Base-by-base conservation (phyloP, 768 basidiomycete species). In the Hydnum rufescens region DNA sequence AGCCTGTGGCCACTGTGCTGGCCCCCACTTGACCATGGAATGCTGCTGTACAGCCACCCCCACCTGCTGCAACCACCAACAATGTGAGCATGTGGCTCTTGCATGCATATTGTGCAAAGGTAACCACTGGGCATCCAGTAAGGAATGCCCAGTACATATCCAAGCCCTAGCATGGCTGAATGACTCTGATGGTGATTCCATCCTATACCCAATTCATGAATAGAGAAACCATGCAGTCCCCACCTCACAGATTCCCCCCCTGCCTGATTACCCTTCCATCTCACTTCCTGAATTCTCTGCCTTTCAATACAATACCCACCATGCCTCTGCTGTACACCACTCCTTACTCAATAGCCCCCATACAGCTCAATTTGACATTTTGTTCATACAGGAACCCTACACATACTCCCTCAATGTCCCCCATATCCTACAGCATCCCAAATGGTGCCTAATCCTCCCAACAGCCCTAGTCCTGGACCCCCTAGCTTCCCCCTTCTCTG, bases 381-480 rank as follows among this genome's bases (percentile, higher is more conserved):
- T 54, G 4, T 54, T 54, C n/a, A 44, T 54, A 2, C 25, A 22
- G 25, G 54, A 54, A 44, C 54, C 54, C 22, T 54, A 53, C 36
- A 8, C 36, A 8, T 39, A 19, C 19, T 39, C 19, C 36, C 8
- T 39, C 19, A 19, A 39, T 39, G 8, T 19, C 36, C 36, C 36
- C 36, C 19, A 8, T 19, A 39, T 39, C 36, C 36, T 19, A 8
- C 8, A 39, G 13, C 36, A 39, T 19, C 36, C 36, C 19, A 8
- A 8, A 19, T 39, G 36, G 36, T 19, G 8, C 8, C 19, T 39
- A n/a, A 19, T 19, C 36, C 8, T 19, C 8, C 36, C 36, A 8
- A 39, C 19, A 8, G 19, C 36, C 36, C 19, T 19, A 39, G 13
- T 19, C 36, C 8, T 19, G 19, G 36, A 39, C 19, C 36, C 8